A percentile compares a stretch with the other conserved stretches of the same genome.
phyloP scores from a whole-genome alignment of 331 rosid genomes.

The Spiraea crenata region DNA sequence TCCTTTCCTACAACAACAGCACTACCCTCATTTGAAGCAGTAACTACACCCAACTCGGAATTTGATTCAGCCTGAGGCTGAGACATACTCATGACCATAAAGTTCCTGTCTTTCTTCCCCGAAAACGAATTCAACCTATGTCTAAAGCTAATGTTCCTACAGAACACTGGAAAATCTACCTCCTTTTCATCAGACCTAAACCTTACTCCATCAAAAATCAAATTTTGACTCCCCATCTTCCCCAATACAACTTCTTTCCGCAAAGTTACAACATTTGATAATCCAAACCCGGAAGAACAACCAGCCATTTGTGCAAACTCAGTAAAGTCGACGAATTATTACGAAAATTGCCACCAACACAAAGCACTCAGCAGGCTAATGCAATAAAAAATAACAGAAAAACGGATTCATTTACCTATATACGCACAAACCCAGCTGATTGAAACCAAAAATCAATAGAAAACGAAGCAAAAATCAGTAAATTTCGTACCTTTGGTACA shows the following conservation, averaged over 20 bases:
- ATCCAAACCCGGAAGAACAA: slow-evolving; percentile 26
- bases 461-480: not conserved
- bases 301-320: slow-evolving; percentile 30
- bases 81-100: slow-evolving; percentile 15
- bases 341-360: not conserved
- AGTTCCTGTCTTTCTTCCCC: slow-evolving; percentile 18
- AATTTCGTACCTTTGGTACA: slow-evolving; percentile 10
- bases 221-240: slow-evolving; percentile 24
- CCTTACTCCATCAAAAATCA: slow-evolving; percentile 14
- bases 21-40: slow-evolving; percentile 12
- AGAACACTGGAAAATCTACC: slow-evolving; percentile 19
- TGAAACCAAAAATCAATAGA: slow-evolving; percentile 1
- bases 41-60: slow-evolving; percentile 17
- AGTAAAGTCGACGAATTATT: slow-evolving; percentile 32
- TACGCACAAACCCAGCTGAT: not conserved
- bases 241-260: slow-evolving; percentile 31
- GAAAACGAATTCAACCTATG: not conserved
- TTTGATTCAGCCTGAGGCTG: slow-evolving; percentile 23
- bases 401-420: not conserved
- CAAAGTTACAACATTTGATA: slow-evolving; percentile 13
- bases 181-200: slow-evolving; percentile 28
- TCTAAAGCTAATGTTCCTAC: slow-evolving; percentile 17
- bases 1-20: slow-evolving; percentile 23
- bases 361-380: not conserved
- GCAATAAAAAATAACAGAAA: not conserved